Conservation (phyloP, 225 moss, liverwort and hornwort species). For the Polytrichum formosum region DNA sequence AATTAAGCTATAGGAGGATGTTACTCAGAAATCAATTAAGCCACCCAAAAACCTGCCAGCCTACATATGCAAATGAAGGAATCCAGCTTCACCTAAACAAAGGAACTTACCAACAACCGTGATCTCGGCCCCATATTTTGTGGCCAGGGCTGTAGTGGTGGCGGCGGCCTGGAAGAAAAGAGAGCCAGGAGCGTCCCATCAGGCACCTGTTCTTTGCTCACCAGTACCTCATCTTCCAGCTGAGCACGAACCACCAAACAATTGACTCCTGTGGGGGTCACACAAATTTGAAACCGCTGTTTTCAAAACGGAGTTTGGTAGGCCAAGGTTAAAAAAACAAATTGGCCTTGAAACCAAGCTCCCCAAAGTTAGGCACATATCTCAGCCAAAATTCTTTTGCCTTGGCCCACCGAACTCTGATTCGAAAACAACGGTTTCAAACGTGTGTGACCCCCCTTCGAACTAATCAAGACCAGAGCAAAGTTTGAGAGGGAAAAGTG, state of each 20-base stretch:
- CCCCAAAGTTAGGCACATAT: no score
- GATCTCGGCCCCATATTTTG: constrained; percentile 84
- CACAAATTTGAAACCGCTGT: no score
- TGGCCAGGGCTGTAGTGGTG: constrained; percentile 80
- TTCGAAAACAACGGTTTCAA: no score
- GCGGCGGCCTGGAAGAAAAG: constrained; percentile 74
- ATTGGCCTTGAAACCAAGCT: no score
- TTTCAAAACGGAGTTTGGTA: no score
- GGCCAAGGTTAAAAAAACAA: no score
- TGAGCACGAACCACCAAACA: background rate
- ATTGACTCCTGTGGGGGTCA: background rate
- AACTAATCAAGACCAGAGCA: constrained; percentile 2
- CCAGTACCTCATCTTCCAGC: constrained; percentile 7
- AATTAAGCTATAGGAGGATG: no score
- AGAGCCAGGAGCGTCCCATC: constrained; percentile 46
- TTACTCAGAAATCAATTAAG: background rate
- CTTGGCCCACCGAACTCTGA: no score
- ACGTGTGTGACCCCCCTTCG: no score
- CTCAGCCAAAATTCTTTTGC: no score
- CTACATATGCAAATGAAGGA: background rate
- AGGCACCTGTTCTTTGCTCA: constrained; percentile 26
- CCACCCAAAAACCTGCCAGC: background rate
- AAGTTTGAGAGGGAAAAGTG: background rate
- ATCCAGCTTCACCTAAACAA: background rate
- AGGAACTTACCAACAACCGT: constrained; percentile 70